Base-by-base conservation (phyloP, 108 stramenopile genomes). In the Conticribra guillardii region DNA sequence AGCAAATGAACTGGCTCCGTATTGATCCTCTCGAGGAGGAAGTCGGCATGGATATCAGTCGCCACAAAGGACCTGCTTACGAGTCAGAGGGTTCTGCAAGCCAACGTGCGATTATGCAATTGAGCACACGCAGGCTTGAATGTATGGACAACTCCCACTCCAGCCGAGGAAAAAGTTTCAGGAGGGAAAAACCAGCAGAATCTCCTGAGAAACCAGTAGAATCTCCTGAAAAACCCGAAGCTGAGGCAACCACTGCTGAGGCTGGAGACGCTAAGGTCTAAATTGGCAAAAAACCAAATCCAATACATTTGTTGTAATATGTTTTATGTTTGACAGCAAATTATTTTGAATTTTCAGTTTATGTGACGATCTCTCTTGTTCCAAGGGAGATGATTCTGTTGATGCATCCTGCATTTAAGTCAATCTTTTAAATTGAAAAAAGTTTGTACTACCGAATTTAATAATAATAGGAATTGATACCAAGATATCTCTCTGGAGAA, bases 21-120 rank as follows among this genome's bases (percentile, higher is more conserved):
- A 90, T 97, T 61, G 88, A 89, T 70, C 60, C 86, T 66, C 78
- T 93, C 2, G 91, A 90, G 57, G 91, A 93, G 61, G 86, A 89
- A 48, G 91, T 90, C 60, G 91, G 91, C 59, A 81, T 90, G 74
- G 91, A 93, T 68, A 85, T 93, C 37, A 85, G 83, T 53, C 89
- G 87, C 69, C 91, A 93, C 67, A 87, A 87, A 81, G 91, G 92
- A 61, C 54, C 85, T 62, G 90, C 89, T 17, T 94, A 93, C 56
- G 87, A 94, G 45, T 59, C 85, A 33, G 56, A 74, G 14, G 77
- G 81, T 7, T 68, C 85, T 60, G 84, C 82, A 11, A 79, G 82
- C 31, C 64, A 74, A 17, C 79, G 89, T 46, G 89, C 90, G 45
- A 83, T 90, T 60, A 75, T 81, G 71, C 85, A 88, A 48, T 54